Conservation (phyloP, 1,284 basidiomycete species). For the Apiotrichum siamense region DNA sequence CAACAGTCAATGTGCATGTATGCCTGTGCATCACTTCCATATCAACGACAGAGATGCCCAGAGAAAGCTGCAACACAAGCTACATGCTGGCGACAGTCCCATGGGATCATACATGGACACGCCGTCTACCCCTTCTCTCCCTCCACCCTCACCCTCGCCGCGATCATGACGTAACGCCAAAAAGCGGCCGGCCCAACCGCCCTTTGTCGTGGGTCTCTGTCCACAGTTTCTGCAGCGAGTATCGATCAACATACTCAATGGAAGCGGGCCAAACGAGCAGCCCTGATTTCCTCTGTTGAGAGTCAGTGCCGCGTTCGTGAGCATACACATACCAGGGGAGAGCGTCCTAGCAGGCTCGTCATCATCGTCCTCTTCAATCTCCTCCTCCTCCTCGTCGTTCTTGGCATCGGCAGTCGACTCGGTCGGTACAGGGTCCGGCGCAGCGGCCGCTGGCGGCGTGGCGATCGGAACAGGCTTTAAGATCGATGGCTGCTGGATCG, state of each 20-base stretch:
- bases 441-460: constrained; percentile 4
- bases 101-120: too few relatives aligned
- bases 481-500: background rate
- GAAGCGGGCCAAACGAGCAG: constrained; percentile 68
- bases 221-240: constrained; percentile 9
- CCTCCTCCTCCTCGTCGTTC: constrained; percentile 22
- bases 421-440: constrained; percentile 11
- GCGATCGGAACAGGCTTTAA: constrained; percentile 40
- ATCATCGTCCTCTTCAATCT: constrained; percentile 32
- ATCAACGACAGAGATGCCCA: too few relatives aligned
- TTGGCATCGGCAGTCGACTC: constrained; percentile 1
- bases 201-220: background rate
- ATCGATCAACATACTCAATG: too few relatives aligned
- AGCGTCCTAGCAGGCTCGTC: constrained; percentile 40
- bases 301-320: constrained; percentile 47
- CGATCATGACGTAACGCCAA: too few relatives aligned
- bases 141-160: too few relatives aligned
- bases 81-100: too few relatives aligned
- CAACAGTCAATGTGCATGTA: too few relatives aligned
- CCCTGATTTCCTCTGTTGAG: constrained; percentile 66
- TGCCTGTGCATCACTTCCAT: too few relatives aligned
- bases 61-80: too few relatives aligned
- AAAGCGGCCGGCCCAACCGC: background rate
- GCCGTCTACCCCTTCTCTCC: too few relatives aligned
- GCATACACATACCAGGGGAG: constrained; percentile 36